Base-by-base conservation (phyloP, 2,329 filamentous ascomycete species). In the Myriosclerotinia duriaeana region DNA sequence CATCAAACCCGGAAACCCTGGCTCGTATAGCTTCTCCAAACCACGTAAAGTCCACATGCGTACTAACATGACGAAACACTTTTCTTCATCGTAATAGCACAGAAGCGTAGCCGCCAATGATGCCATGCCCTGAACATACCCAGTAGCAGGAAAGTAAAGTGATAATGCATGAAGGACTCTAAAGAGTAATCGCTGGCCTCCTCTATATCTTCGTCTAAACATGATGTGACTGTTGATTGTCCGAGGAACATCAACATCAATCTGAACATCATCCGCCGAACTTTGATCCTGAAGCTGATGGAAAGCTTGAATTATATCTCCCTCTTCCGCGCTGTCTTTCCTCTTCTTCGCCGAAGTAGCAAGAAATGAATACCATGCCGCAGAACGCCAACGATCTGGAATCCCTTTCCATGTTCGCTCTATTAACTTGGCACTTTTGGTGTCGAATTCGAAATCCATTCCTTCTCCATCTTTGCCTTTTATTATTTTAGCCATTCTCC, bases 101-200 rank as follows among this genome's bases (percentile, higher is more conserved):
- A 99, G 85, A 26, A 99, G 81, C 0, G 95, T 98, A 0, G 94
- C 94, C 1, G 92, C 93, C 50, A 98, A 82, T 30, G 93, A 91
- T 20, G 94, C 95, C 95, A 99, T 99, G 64, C 95, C 95, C 78
- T 99, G 95, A 0, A 98, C 95, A 77, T 99, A 99, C 38, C 95
- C 95, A 7, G 91, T 95, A 34, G 91, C 89, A 0, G 92, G 91
- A 71, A 94, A 94, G 77, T 97, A 96, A 14, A 99, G 84, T 22
- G 93, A 94, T 76, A 98, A 86, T 54, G 92, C 90, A 76, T 98
- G 95, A 38, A 99, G 83, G 3, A 98, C 93, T 61, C 95, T 87
- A 78, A 99, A 99, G 2, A 99, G 82, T 17, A 98, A 81, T 53
- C 95, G 87, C 78, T 99, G 94, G 1, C 94, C 95, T 68, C 95